Evolutionary conservation across 495 filamentous ascomycete genomes (phyloP), one percentile per base, ranked within the genome.

Genomic region (Trypethelium eluteriae): DNA sequence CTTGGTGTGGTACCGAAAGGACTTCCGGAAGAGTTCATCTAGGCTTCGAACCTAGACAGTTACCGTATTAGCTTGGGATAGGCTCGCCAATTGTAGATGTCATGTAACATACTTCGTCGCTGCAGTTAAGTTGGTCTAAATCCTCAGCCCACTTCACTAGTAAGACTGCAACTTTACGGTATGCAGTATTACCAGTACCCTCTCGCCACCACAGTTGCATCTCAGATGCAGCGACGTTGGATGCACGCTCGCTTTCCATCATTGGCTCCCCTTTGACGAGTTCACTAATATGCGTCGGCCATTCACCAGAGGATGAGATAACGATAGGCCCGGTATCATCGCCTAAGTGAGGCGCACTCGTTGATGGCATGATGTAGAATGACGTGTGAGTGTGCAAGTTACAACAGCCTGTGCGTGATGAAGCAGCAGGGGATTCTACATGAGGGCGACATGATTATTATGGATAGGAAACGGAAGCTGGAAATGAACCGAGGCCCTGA

Each of bases 1-100:
- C 50, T 66, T 61, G 12, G 64, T 61, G 36, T 66, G 16, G 39
- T 59, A 66, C 12, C 39, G 9, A 36, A 66, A 66, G 5, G 32
- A 10, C 12, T 66, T 50, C 32, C 16, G 46, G 35, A 66, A 66
- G 32, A 66, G 9, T 36, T 66, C 50, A 44, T 38, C 18, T 4
- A 66, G 47, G 38, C 25, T 3, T 9, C 44, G 41, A n/a, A 50
- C 38, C 63, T 64, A 32, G 44, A 64, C 6, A 44, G 38, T 64
- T 50, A 2, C 32, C 10, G 12, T 0, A 39, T 41, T 14, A 64
- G 38, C 41, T 41, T 64, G 38, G 10, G 44, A 50, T 14, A 41
- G 41, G 32, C n/a, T n/a, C 38, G 49, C 25, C 49, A n/a, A 49
- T 39, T 64, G 6, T 35, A 9, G 32, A 49, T 16, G 10, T 46